Base-by-base conservation (phyloP, 129 eudicot species). In the Daucus carota region DNA sequence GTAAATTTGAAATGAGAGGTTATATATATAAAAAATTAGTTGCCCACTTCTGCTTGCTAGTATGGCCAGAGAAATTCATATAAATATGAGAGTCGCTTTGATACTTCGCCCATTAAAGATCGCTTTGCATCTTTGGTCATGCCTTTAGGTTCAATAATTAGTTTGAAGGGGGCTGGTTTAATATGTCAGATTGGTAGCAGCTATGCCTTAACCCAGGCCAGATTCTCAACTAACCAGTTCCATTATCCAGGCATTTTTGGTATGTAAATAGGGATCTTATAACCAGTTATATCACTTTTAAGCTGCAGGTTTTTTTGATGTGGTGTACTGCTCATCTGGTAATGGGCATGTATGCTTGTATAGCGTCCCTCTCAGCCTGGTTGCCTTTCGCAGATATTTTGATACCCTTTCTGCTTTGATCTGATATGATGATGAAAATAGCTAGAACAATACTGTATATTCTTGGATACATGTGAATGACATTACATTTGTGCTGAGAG, bases 21-120 rank as follows among this genome's bases (percentile, higher is more conserved):
- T 72, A 87, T n/a, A 22, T 54, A 1, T 22, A 54, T 22, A 20
- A n/a, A 54, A 54, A 36, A 36, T 0, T 54, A 54, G 60, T 12
- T 47, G 57, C 62, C 8, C 12, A 5, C 62, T 69, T 77, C 67
- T 14, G 36, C 81, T 67, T 36, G 50, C 50, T 20, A 32, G n/a
- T 40, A 22, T 44, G 96, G 45, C 15, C 92, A 18, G 82, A 88
- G 77, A 92, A 93, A 76, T 75, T 67, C 62, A 54, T 54, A 3
- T 54, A 8, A 24, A 59, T 41, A 34, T 44, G 3, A 48, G 50
- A 48, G 29, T 10, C 10, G 26, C 26, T 14, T 18, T 22, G 52
- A 29, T 22, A 17, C 34, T 46, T 50, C 28, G 42, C 75, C 8
- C 36, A n/a, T 17, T 14, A 12, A 18, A 33, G 60, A 33, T 67